Base-by-base conservation (phyloP, 331 rosid species). In the Erythrophleum ivorense region DNA sequence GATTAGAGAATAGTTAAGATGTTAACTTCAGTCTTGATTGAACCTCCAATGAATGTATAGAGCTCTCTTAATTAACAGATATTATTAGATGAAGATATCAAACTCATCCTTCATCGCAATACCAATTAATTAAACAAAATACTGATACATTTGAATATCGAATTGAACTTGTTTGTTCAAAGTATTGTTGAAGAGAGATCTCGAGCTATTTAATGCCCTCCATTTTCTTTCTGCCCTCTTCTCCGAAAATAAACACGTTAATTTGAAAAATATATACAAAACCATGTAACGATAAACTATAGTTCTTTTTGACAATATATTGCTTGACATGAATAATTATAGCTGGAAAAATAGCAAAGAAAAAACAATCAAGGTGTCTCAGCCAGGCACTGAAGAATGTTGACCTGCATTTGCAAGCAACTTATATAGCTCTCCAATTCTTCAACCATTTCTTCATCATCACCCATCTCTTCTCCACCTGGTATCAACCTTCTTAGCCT, bases 361-460 rank as follows among this genome's bases (percentile, higher is more conserved):
- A 34, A 34, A 0, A 34, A 15, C 3, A 34, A 6, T 65, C 71
- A 40, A 16, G 46, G 46, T 36, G 82, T 41, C 29, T 69, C 79
- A 76, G 88, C 78, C 24, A 92, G 86, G 71, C 84, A 84, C 43
- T 85, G 87, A 75, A 92, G 97, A 89, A 91, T 78, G 54, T 87
- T 88, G 53, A 92, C 95, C 89, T 92, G 97, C 82, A 87, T 78
- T 84, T 92, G 76, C 86, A 92, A 89, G 81, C 95, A 92, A 10
- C 74, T 88, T 45, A 92, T 62, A 53, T 92, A 92, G 65, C 94
- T 92, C 73, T 80, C 89, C 65, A 91, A 63, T 78, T 92, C 94
- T 14, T 55, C 67, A 58, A 80, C 87, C 90, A 92, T 68, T 83
- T 88, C 83, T 53, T 86, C 34, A 10, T 43, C 86, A 34, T 83